Conservation (phyloP, 306 rosid species). For the Acmispon strigosus region DNA sequence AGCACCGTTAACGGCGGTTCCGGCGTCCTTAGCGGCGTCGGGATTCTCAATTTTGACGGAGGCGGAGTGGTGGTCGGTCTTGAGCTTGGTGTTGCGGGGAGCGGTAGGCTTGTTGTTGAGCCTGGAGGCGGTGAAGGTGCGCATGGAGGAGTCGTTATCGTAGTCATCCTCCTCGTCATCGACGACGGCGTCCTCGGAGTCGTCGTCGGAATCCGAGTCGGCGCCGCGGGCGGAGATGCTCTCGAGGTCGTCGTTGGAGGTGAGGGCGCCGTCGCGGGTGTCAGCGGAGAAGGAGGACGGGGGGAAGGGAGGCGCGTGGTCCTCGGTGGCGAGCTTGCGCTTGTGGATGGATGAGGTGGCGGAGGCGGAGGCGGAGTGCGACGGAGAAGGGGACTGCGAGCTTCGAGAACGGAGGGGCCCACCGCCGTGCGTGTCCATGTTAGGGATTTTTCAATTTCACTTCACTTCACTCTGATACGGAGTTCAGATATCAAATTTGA, state of each 20-base stretch:
- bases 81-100: slow-evolving; percentile 64
- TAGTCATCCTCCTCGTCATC: slow-evolving; percentile 68
- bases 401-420: slow-evolving; percentile 82
- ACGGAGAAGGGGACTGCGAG: slow-evolving; percentile 90
- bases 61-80: slow-evolving; percentile 38
- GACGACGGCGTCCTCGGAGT: slow-evolving; percentile 68
- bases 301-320: slow-evolving; percentile 86
- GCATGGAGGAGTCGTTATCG: slow-evolving; percentile 79
- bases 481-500: not conserved
- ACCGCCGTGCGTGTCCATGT: slow-evolving; percentile 75
- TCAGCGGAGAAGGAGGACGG: slow-evolving; percentile 92
- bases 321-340: slow-evolving; percentile 74
- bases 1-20: slow-evolving; percentile 18
- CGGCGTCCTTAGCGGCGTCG: slow-evolving; percentile 53
- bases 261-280: slow-evolving; percentile 85
- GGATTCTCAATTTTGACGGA: slow-evolving; percentile 59
- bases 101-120: slow-evolving; percentile 48
- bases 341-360: slow-evolving; percentile 91
- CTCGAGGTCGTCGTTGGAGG: slow-evolving; percentile 91
- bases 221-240: slow-evolving; percentile 92
- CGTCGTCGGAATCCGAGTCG: slow-evolving; percentile 78
- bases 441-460: slow-evolving; percentile 15
- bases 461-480: not conserved
- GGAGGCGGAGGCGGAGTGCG: slow-evolving; percentile 91
- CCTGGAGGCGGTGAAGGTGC: slow-evolving; percentile 77